These are phyloP conservation scores for Gonium pectorale DNA, from an alignment of 139 green algal genomes.

Conservation along the genomic window DNA sequence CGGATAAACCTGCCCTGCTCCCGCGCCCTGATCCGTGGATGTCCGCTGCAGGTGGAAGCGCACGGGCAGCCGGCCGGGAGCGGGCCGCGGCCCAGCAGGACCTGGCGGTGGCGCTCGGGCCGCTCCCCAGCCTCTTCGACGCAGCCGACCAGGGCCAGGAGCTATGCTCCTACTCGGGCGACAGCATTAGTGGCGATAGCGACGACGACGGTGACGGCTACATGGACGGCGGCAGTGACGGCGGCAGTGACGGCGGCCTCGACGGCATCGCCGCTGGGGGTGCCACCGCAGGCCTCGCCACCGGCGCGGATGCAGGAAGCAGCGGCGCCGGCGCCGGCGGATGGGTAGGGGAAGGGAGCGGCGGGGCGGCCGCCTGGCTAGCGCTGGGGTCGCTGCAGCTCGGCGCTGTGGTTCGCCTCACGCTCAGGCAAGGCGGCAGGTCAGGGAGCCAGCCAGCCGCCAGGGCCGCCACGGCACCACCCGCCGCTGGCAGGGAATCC, in stretches of 20 bases:
- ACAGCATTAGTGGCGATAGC: background rate
- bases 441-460: background rate
- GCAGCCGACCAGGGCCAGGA: background rate
- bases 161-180: no score
- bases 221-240: no score
- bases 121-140: conserved; percentile 14
- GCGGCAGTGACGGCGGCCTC: background rate
- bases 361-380: background rate
- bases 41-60: background rate
- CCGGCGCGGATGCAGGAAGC: background rate
- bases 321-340: background rate
- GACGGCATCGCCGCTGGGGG: background rate
- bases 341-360: background rate
- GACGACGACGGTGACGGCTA: background rate
- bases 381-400: background rate
- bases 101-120: conserved; percentile 4
- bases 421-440: background rate
- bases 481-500: background rate
- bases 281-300: background rate
- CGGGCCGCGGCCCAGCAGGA: background rate
- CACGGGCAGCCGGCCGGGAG: background rate
- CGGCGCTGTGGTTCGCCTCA: background rate
- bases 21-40: background rate
- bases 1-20: background rate
- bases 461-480: background rate